Conservation (phyloP, 768 basidiomycete genomes). For the Bullera alba region DNA sequence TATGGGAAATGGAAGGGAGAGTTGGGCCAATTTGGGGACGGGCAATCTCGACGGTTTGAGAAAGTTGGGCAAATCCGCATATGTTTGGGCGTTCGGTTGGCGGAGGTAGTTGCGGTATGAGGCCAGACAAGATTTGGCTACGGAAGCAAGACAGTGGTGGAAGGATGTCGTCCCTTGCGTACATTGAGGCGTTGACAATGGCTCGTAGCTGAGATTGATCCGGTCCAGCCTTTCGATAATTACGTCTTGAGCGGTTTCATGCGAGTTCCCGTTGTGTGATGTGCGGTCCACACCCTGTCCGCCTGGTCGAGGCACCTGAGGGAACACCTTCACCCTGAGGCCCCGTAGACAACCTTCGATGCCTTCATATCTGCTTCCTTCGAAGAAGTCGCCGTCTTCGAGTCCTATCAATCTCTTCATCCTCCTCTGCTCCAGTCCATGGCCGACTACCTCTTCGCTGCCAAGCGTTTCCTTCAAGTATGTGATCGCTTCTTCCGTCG, state of each 20-base stretch:
- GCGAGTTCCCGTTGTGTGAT: no score
- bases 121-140: not conserved
- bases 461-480: constrained; percentile 67
- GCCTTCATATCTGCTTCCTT: constrained; percentile 27
- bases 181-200: no score
- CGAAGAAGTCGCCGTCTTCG: constrained; percentile 35
- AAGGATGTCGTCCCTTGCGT: not conserved
- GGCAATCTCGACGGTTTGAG: constrained; percentile 25
- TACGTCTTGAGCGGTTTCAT: not conserved
- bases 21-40: constrained; percentile 23
- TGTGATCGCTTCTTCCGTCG: constrained; percentile 65
- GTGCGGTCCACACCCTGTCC: no score
- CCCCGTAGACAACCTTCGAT: constrained; percentile 20
- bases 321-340: constrained; percentile 10
- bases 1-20: constrained; percentile 28
- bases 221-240: not conserved
- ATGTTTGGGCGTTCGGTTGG: not conserved
- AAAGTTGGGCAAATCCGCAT: constrained; percentile 19
- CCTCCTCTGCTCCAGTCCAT: constrained; percentile 55
- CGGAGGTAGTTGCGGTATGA: not conserved
- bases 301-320: no score
- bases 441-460: constrained; percentile 60
- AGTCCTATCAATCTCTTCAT: constrained; percentile 28
- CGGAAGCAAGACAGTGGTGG: not conserved
- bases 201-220: no score